phyloP scores from a whole-genome alignment of 495 filamentous ascomycete genomes.

The Penicillium turbatum region DNA sequence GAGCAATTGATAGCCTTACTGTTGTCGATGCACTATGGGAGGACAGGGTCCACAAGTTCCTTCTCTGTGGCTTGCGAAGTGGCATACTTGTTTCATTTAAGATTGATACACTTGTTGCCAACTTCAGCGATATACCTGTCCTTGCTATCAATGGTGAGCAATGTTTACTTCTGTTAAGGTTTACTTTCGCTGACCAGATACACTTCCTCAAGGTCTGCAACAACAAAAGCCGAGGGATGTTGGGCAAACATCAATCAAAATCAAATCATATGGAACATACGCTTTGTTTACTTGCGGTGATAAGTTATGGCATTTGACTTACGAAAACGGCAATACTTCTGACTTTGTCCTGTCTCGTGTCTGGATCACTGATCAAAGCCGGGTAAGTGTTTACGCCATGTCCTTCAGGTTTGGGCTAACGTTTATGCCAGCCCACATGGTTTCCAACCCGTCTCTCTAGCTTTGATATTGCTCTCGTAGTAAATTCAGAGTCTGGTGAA shows the following conservation, averaged over 20 bases:
- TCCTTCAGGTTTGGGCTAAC: conserved; percentile 8
- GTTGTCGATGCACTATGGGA: conserved; percentile 13
- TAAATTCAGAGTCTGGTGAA: conserved; percentile 9
- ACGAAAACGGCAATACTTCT: conserved; percentile 15
- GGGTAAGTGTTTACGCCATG: conserved; percentile 27
- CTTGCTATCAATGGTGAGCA: conserved; percentile 27
- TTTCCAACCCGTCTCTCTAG: conserved; percentile 33
- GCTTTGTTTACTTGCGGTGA: conserved; percentile 38
- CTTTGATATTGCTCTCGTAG: conserved; percentile 26
- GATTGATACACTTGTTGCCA: conserved; percentile 14
- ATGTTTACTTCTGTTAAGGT: background rate
- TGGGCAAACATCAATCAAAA: conserved; percentile 37
- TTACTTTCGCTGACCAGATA: background rate
- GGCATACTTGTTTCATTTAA: conserved; percentile 40
- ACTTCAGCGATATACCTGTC: background rate
- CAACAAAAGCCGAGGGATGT: conserved; percentile 28
- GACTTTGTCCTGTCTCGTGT: conserved; percentile 32
- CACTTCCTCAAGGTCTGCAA: conserved; percentile 20
- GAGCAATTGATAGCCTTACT: conserved; percentile 39
- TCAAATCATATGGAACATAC: conserved; percentile 27
- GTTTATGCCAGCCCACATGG: conserved; percentile 35
- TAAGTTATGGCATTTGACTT: conserved; percentile 40
- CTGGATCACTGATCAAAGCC: conserved; percentile 45
- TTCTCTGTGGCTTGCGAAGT: conserved; percentile 44
- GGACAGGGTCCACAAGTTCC: conserved; percentile 12